phyloP scores from a whole-genome alignment of 2,329 filamentous ascomycete genomes.

The Zalaria obscura region DNA sequence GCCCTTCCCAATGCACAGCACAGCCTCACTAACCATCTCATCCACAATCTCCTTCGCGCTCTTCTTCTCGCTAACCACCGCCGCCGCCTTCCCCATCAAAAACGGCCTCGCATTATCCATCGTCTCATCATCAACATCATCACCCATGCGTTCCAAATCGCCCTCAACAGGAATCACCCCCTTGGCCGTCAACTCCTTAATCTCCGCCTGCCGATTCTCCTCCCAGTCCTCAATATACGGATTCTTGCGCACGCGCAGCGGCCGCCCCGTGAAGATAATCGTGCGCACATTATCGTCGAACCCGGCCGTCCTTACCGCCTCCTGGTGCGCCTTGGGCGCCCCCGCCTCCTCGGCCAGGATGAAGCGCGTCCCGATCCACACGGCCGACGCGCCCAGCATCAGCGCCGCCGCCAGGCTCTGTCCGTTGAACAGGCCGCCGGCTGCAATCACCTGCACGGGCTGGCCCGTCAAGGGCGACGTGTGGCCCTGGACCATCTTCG shows the following conservation, averaged over 20 bases:
- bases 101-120: slow-evolving; percentile 85
- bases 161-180: slow-evolving; percentile 87
- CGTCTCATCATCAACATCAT: slow-evolving; percentile 58
- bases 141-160: slow-evolving; percentile 72
- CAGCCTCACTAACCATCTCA: slow-evolving; percentile 75
- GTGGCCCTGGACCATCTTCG: slow-evolving; percentile 63
- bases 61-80: slow-evolving; percentile 88
- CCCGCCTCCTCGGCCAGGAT: slow-evolving; percentile 89
- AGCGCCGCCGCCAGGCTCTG: slow-evolving; percentile 78
- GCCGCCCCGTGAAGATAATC: slow-evolving; percentile 95
- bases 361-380: slow-evolving; percentile 96
- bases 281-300: slow-evolving; percentile 96
- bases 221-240: slow-evolving; percentile 94
- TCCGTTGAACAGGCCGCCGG: slow-evolving; percentile 88
- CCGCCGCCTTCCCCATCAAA: slow-evolving; percentile 94
- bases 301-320: slow-evolving; percentile 78
- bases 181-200: slow-evolving; percentile 80
- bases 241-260: slow-evolving; percentile 86
- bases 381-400: slow-evolving; percentile 81
- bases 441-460: slow-evolving; percentile 83
- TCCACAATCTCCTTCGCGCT: slow-evolving; percentile 83
- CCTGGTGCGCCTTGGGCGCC: slow-evolving; percentile 85
- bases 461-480: slow-evolving; percentile 77
- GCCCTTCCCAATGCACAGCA: slow-evolving; percentile 14
- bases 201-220: slow-evolving; percentile 61